phyloP scores from a whole-genome alignment of 805 yeast genomes.

The Zygosaccharomyces pseudorouxii region DNA sequence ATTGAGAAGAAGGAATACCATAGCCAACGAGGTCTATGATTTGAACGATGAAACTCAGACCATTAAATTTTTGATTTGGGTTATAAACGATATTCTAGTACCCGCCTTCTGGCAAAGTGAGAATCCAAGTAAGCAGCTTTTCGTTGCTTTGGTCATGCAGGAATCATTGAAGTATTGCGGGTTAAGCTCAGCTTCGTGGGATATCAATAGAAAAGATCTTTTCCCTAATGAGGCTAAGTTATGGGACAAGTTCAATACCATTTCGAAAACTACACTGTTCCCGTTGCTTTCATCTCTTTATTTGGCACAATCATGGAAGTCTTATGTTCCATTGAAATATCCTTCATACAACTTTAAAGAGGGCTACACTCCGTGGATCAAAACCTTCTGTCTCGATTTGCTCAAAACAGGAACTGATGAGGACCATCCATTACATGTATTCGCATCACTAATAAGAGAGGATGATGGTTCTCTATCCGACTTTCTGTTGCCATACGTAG shows the following conservation, averaged over 20 bases:
- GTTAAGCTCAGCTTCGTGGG: constrained; percentile 37
- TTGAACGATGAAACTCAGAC: constrained; percentile 60
- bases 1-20: constrained; percentile 29
- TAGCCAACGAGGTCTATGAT: constrained; percentile 51
- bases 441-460: constrained; percentile 59
- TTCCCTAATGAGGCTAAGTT: constrained; percentile 35
- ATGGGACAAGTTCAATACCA: constrained; percentile 62
- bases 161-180: constrained; percentile 67
- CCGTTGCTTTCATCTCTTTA: constrained; percentile 76
- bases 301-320: constrained; percentile 49
- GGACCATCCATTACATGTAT: constrained; percentile 51
- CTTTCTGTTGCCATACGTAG: constrained; percentile 71
- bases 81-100: constrained; percentile 66
- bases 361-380: constrained; percentile 68
- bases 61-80: constrained; percentile 55
- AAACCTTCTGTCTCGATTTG: constrained; percentile 61
- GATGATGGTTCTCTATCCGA: constrained; percentile 67
- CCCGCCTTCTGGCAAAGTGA: constrained; percentile 87
- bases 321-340: constrained; percentile 44
- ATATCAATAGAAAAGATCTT: constrained; percentile 24
- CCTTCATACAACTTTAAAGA: constrained; percentile 60
- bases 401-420: constrained; percentile 39
- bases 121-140: constrained; percentile 78
- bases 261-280: constrained; percentile 64
- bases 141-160: constrained; percentile 85